A percentile compares a stretch with the other conserved stretches of the same genome.
Evolutionary conservation across 2,329 filamentous ascomycete genomes (phyloP).

Genomic region (Pestalotiopsis fici): DNA sequence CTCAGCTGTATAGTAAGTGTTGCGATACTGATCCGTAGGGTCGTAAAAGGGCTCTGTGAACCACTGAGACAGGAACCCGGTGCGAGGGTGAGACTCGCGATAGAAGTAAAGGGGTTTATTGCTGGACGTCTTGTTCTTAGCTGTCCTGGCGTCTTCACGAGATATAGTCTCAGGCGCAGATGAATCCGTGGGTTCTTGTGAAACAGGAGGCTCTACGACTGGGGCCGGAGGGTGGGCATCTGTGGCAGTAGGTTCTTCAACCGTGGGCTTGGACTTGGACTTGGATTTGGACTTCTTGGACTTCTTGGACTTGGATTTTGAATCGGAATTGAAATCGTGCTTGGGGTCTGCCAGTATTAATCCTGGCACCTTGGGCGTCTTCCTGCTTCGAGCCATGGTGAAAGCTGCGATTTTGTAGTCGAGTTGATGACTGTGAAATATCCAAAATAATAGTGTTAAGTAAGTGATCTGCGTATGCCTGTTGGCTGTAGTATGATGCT

Average conservation of each 20-base stretch:
- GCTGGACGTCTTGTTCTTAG: neutral
- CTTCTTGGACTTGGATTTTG: too few relatives aligned
- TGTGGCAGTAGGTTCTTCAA: neutral
- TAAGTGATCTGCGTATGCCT: too few relatives aligned
- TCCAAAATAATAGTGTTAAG: neutral
- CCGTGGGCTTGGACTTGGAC: too few relatives aligned
- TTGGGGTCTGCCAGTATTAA: too few relatives aligned
- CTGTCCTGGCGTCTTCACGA: neutral
- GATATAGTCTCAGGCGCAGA: too few relatives aligned
- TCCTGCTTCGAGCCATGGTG: neutral
- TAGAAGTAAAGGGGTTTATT: slow-evolving; percentile 44
- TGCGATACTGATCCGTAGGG: slow-evolving; percentile 28
- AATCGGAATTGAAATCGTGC: too few relatives aligned
- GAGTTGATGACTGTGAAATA: neutral
- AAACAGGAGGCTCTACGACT: neutral
- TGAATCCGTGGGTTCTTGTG: too few relatives aligned
- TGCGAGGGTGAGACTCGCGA: slow-evolving; percentile 43
- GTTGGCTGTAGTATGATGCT: too few relatives aligned
- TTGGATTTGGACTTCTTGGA: too few relatives aligned
- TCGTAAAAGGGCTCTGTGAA: slow-evolving; percentile 49
- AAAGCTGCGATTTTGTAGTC: neutral
- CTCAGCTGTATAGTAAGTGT: slow-evolving; percentile 51
- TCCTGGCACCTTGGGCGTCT: neutral
- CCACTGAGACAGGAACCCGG: slow-evolving; percentile 67
- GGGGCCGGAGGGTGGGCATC: neutral